A percentile compares a stretch with the other conserved stretches of the same genome.
phyloP scores from a whole-genome alignment of 192 early-diverging fungal species.

The Glomus cerebriforme region DNA sequence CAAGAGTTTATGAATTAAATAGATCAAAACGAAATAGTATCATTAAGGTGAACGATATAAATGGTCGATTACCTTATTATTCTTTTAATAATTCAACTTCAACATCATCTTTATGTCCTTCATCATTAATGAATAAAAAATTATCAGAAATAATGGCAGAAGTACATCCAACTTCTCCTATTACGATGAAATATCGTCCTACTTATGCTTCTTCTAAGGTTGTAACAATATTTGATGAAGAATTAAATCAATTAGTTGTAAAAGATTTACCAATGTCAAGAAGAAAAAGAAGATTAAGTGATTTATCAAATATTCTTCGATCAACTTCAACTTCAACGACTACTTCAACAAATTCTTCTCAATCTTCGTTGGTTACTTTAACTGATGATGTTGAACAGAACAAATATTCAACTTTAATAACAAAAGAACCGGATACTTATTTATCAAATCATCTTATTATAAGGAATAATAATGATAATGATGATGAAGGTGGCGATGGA shows the following conservation, averaged over 20 bases:
- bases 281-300: constrained; percentile 9
- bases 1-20: neutral
- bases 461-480: neutral
- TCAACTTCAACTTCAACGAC: neutral
- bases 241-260: neutral
- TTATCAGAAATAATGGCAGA: neutral
- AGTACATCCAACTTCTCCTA: neutral
- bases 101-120: neutral
- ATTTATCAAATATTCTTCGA: constrained; percentile 1
- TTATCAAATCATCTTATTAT: neutral
- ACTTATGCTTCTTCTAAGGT: constrained; percentile 3
- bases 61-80: neutral
- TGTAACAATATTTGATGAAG: constrained; percentile 18
- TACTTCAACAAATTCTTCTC: neutral
- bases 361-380: neutral
- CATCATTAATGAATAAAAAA: neutral
- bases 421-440: neutral
- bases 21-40: neutral
- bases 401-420: neutral
- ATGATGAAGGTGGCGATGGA: neutral
- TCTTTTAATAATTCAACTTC: neutral
- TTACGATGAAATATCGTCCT: constrained; percentile 11
- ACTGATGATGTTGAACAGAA: neutral
- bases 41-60: too few relatives aligned
- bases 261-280: constrained; percentile 18